Base-by-base conservation (phyloP, 257 asterid genomes). In the Buddleja alternifolia region DNA sequence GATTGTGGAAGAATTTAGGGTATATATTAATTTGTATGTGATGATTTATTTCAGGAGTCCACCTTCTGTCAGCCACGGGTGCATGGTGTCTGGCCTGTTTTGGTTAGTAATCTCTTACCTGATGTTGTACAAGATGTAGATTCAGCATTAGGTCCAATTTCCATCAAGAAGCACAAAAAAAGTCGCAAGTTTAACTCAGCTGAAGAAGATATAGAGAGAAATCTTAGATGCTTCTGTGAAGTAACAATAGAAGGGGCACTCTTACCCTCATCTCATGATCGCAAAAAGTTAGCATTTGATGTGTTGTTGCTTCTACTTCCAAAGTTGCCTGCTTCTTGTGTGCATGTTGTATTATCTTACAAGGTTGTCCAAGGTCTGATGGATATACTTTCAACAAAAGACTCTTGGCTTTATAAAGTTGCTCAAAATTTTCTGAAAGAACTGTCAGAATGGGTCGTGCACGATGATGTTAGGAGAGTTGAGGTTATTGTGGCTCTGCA, bases 11-110 rank as follows among this genome's bases (percentile, higher is more conserved):
- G 39, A 29, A 67, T 57, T 65, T 39, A 52, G 55, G 7, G 64
- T 65, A 53, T 36, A 59, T 59, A 39, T 66, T 67, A 68, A 78
- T 72, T 21, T 48, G n/a, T 66, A 42, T 54, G 2, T 65, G 57
- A 55, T 79, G 66, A 52, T 3, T 68, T 76, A 46, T 76, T 76
- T 69, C 82, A 94, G 99, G 99, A 94, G 70, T 89, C 97, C 53
- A 86, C 95, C 62, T 91, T 91, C 82, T 91, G 96, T 75, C 97
- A 87, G 78, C 99, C 98, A 48, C 88, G 97, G 41, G 80, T 86
- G 67, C 99, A 94, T 65, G 78, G 92, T 71, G 77, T 94, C 63
- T 94, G 99, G 99, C 80, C 86, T 66, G 78, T 80, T 75, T 72
- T 94, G 92, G 80, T 91, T 64, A 74, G 77, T 72, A 71, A 75